phyloP scores from a whole-genome alignment of 1,139 yeast genomes.

The Diutina catenulata region DNA sequence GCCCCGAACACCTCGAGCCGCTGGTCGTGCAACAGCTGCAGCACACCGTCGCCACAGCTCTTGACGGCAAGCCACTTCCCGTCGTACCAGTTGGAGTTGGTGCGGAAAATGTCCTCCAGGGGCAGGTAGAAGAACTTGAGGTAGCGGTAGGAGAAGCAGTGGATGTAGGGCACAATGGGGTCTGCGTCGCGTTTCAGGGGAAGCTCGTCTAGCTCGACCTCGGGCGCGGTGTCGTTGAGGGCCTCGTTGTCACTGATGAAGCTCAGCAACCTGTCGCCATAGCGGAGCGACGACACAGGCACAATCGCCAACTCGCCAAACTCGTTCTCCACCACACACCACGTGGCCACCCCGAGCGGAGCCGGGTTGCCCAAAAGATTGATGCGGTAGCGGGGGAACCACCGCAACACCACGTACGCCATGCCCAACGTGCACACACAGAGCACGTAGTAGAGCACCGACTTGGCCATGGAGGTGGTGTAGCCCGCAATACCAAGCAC shows the following conservation, averaged over 20 bases:
- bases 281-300: conserved; percentile 43
- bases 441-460: conserved; percentile 36
- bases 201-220: conserved; percentile 8
- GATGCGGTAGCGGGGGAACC: conserved; percentile 76
- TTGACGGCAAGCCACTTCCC: conserved; percentile 53
- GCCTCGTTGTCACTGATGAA: conserved; percentile 32
- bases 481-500: conserved; percentile 93
- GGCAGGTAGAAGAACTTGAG: conserved; percentile 78
- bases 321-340: conserved; percentile 92
- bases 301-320: conserved; percentile 71
- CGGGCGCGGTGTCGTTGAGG: conserved; percentile 12
- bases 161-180: conserved; percentile 59
- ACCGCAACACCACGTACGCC: conserved; percentile 60
- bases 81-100: conserved; percentile 85
- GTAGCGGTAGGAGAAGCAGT: conserved; percentile 71
- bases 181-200: conserved; percentile 22
- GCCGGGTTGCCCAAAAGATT: conserved; percentile 52
- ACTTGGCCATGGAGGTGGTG: conserved; percentile 36
- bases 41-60: conserved; percentile 39
- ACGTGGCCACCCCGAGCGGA: conserved; percentile 73
- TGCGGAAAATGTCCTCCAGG: conserved; percentile 68
- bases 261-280: conserved; percentile 60
- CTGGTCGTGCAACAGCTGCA: conserved; percentile 56
- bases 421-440: conserved; percentile 58
- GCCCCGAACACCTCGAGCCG: conserved; percentile 65